Conservation (phyloP, 495 filamentous ascomycete species). For the Hypoxylon subgilvum region DNA sequence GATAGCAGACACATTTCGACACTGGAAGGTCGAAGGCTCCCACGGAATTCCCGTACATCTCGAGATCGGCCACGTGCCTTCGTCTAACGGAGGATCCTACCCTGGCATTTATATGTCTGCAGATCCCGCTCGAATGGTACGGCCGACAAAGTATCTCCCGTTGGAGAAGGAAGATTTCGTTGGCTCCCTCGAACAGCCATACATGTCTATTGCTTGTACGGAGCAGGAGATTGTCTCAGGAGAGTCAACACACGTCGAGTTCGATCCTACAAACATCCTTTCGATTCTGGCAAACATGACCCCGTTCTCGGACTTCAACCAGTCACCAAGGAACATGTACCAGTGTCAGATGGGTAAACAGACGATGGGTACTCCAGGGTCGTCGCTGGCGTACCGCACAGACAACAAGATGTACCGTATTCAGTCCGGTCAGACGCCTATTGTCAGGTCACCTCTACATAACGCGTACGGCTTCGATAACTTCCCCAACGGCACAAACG, state of each 20-base stretch:
- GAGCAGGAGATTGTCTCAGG: constrained; percentile 83
- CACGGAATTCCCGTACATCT: constrained; percentile 82
- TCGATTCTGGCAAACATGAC: constrained; percentile 99
- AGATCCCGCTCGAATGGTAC: constrained; percentile 79
- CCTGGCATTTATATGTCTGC: constrained; percentile 95
- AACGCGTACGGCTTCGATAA: constrained; percentile 97
- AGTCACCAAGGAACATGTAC: constrained; percentile 99
- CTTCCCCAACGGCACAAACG: constrained; percentile 97
- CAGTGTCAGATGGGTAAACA: constrained; percentile 99
- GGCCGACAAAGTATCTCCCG: constrained; percentile 90
- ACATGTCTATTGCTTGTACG: constrained; percentile 94
- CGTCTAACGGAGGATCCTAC: constrained; percentile 86
- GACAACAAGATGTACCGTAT: constrained; percentile 97
- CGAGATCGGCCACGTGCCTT: constrained; percentile 90
- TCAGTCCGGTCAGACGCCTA: constrained; percentile 94
- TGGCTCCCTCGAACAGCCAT: constrained; percentile 93
- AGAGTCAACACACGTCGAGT: constrained; percentile 91
- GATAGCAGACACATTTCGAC: constrained; percentile 81
- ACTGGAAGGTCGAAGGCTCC: constrained; percentile 94
- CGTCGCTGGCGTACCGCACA: constrained; percentile 82
- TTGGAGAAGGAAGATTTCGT: constrained; percentile 83
- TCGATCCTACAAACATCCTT: constrained; percentile 92
- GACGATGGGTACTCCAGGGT: constrained; percentile 95
- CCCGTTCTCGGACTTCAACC: constrained; percentile 98
- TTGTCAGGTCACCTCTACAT: constrained; percentile 88